A percentile compares a stretch with the other conserved stretches of the same genome.
These are phyloP conservation scores for Themeda triandra DNA, from an alignment of 176 grass and related monocot species.

Conservation along the genomic window DNA sequence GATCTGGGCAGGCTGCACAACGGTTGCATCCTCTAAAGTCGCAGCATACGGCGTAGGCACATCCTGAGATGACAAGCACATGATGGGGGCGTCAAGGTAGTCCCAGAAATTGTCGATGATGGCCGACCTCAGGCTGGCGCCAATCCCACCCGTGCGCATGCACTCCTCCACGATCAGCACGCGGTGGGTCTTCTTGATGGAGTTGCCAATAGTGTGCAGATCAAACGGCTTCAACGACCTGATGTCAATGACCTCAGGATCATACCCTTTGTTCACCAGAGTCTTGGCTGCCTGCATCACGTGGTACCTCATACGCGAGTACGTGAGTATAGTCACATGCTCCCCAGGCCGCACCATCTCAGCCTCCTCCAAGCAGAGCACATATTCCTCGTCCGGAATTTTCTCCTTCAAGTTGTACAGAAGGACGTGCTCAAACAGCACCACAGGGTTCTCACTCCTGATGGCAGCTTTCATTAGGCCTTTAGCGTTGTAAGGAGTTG, in stretches of 20 bases:
- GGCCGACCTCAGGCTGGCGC: slow-evolving; percentile 65
- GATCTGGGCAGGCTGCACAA: slow-evolving; percentile 83
- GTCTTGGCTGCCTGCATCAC: slow-evolving; percentile 88
- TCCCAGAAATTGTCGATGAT: slow-evolving; percentile 97
- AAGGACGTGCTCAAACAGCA: slow-evolving; percentile 85
- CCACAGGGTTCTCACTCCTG: slow-evolving; percentile 82
- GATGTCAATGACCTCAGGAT: slow-evolving; percentile 86
- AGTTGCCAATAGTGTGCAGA: slow-evolving; percentile 68
- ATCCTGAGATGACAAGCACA: slow-evolving; percentile 90
- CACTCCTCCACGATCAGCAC: slow-evolving; percentile 93
- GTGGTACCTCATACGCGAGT: slow-evolving; percentile 90
- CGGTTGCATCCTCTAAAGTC: slow-evolving; percentile 73
- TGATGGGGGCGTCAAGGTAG: slow-evolving; percentile 75
- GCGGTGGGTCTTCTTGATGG: slow-evolving; percentile 74
- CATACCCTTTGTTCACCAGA: slow-evolving; percentile 77
- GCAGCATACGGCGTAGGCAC: slow-evolving; percentile 75
- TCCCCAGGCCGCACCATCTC: slow-evolving; percentile 85
- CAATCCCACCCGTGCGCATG: slow-evolving; percentile 90
- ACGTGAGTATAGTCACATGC: slow-evolving; percentile 79
- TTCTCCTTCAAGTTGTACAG: slow-evolving; percentile 90
- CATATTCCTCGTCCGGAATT: slow-evolving; percentile 81
- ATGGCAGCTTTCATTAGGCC: slow-evolving; percentile 97
- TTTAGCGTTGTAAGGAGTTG: slow-evolving; percentile 89
- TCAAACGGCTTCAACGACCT: slow-evolving; percentile 86
- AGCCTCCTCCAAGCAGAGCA: slow-evolving; percentile 73